Percentiles rank a stretch among this genome's conserved stretches.
Evolutionary conservation across 768 basidiomycete genomes (phyloP).

Genomic region (Pleurotus pulmonarius): DNA sequence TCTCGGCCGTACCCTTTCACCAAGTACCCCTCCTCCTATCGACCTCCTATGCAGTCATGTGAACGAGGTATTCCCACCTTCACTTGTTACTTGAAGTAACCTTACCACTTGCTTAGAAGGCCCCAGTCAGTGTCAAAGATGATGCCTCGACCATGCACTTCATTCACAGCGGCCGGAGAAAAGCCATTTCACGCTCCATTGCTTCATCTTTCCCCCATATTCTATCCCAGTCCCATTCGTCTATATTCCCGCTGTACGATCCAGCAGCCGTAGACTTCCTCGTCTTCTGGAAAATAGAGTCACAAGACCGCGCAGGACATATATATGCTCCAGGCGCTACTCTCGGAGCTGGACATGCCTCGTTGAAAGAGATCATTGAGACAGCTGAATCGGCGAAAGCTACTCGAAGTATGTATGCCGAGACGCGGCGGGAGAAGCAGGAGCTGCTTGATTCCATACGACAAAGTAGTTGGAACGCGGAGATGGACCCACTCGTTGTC

Average conservation of each 20-base stretch:
- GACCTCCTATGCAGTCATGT: constrained; percentile 49
- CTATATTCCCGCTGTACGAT: constrained; percentile 79
- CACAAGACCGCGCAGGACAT: constrained; percentile 58
- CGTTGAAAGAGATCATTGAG: constrained; percentile 57
- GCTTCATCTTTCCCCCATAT: constrained; percentile 52
- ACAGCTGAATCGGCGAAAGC: constrained; percentile 59
- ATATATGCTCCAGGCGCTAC: constrained; percentile 52
- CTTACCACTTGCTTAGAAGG: too few species aligned
- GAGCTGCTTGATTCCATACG: constrained; percentile 66
- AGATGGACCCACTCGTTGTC: constrained; percentile 71
- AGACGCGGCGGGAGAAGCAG: constrained; percentile 73
- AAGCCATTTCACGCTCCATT: constrained; percentile 30
- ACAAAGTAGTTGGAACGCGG: constrained; percentile 70
- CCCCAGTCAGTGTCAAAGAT: too few species aligned
- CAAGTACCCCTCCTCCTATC: constrained; percentile 46
- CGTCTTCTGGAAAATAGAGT: constrained; percentile 72
- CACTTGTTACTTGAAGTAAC: too few species aligned
- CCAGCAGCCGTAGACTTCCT: constrained; percentile 70
- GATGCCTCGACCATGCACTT: constrained; percentile 31
- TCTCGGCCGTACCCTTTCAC: constrained; percentile 37
- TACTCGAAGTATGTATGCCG: constrained; percentile 86
- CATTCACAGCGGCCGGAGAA: constrained; percentile 49
- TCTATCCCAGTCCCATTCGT: constrained; percentile 41
- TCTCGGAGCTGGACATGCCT: constrained; percentile 68
- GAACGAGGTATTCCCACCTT: constrained; percentile 31